These are phyloP conservation scores for Hylodesmum podocarpum DNA, from an alignment of 306 rosid genomes.

Conservation along the genomic window DNA sequence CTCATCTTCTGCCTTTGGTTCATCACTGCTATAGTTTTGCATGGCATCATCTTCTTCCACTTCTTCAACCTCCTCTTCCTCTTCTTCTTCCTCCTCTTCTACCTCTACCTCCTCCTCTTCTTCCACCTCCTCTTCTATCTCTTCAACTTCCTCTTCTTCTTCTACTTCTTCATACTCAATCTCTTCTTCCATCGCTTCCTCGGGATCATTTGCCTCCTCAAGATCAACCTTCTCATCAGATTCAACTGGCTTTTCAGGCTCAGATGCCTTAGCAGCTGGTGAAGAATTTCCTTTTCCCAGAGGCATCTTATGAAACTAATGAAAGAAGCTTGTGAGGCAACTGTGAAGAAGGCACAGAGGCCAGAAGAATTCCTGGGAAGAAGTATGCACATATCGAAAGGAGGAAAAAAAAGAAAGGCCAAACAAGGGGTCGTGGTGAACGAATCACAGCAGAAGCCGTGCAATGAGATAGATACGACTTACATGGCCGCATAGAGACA, in stretches of 20 bases:
- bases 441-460: conserved; percentile 57
- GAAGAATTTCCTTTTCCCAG: conserved; percentile 65
- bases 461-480: conserved; percentile 52
- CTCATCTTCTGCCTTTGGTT: conserved; percentile 45
- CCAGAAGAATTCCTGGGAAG: conserved; percentile 98
- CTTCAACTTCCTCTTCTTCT: conserved; percentile 81
- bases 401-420: conserved; percentile 78
- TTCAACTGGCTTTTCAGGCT: conserved; percentile 70
- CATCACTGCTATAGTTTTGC: conserved; percentile 37
- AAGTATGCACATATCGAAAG: conserved; percentile 79
- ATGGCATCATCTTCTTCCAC: conserved; percentile 55
- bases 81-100: conserved; percentile 58
- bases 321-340: conserved; percentile 83
- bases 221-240: conserved; percentile 75
- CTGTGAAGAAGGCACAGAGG: conserved; percentile 97
- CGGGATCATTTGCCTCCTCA: conserved; percentile 71
- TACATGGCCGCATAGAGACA: conserved; percentile 47
- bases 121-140: conserved; percentile 60
- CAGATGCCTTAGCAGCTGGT: conserved; percentile 55
- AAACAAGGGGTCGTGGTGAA: conserved; percentile 61
- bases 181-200: conserved; percentile 82
- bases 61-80: conserved; percentile 49
- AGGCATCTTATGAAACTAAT: conserved; percentile 85
- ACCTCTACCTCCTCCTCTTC: conserved; percentile 54
- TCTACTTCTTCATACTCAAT: conserved; percentile 91